Percentiles rank a stretch among this genome's conserved stretches.
phyloP scores from a whole-genome alignment of 2,329 filamentous ascomycete species.

The Eutypa lata region DNA sequence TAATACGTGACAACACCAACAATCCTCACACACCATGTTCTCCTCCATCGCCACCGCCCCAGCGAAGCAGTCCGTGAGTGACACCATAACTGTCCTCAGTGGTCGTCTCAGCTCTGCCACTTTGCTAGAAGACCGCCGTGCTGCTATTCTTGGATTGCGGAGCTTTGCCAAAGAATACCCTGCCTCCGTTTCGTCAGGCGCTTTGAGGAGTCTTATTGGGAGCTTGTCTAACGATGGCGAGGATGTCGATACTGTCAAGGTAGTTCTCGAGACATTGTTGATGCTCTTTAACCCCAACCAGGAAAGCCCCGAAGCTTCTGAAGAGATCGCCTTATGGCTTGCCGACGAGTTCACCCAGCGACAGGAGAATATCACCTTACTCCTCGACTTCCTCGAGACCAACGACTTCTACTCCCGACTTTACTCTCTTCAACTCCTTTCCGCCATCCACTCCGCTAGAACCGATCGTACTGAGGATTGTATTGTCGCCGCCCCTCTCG shows the following conservation, averaged over 20 bases:
- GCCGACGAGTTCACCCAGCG: constrained; percentile 97
- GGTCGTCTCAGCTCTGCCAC: constrained; percentile 85
- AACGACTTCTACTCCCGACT: constrained; percentile 87
- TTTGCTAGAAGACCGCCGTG: constrained; percentile 88
- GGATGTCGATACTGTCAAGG: constrained; percentile 94
- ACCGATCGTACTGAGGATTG: constrained; percentile 94
- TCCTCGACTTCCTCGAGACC: constrained; percentile 85
- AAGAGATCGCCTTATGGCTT: constrained; percentile 93
- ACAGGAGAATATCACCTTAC: constrained; percentile 90
- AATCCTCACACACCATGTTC: constrained; percentile 49
- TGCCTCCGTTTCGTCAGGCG: constrained; percentile 89
- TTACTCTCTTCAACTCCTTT: constrained; percentile 85
- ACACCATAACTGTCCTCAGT: constrained; percentile 89
- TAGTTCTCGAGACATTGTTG: constrained; percentile 89
- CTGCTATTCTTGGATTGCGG: constrained; percentile 85
- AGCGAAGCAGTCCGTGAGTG: constrained; percentile 91
- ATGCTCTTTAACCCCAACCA: constrained; percentile 79
- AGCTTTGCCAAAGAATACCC: constrained; percentile 97
- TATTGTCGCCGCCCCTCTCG: constrained; percentile 82
- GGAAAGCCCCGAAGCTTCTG: constrained; percentile 83
- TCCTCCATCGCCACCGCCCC: constrained; percentile 66
- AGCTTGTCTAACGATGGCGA: constrained; percentile 84
- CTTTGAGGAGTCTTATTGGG: constrained; percentile 82
- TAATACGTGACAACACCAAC: constrained; percentile 18
- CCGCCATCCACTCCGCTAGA: constrained; percentile 78